Base-by-base conservation (phyloP, 129 eudicot genomes). In the Tagetes patula region DNA sequence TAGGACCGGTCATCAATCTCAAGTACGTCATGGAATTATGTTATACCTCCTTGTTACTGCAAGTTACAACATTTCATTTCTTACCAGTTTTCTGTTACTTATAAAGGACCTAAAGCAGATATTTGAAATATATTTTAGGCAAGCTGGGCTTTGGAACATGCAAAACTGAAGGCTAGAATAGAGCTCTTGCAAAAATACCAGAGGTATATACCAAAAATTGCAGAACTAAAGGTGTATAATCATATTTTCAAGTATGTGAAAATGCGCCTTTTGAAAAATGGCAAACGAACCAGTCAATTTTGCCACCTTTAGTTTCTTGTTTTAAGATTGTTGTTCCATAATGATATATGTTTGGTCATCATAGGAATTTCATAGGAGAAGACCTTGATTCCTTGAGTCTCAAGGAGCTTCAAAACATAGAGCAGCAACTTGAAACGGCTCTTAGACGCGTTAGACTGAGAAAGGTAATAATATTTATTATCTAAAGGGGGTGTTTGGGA, bases 331-430 rank as follows among this genome's bases (percentile, higher is more conserved):
- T n/a, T 58, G 27, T 13, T 55, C 32, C n/a, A 5, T 62, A 50
- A 48, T 5, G 31, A 39, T 8, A 30, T 6, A 13, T 58, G 3
- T 3, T 60, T 31, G 33, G 20, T 73, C 31, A 66, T 40, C 45
- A 39, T 72, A 93, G 98, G 92, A 88, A 89, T 79, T 82, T 84
- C 36, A 80, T 77, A 82, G 98, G 98, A 81, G 96, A 93, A 71
- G 98, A 89, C 11, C 74, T 93, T 37, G 90, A 87, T 47, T 56
- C 78, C 48, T 71, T 87, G 74, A 82, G 80, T 75, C 75, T 93
- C 56, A 93, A 84, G 68, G 96, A 93, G 77, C 92, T 89, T 82
- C 96, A 93, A 75, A 87, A 75, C 63, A 79, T 86, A 81, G 98
- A 89, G 82, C 95, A 84, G 60, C 96, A 93, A 73, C 87, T 93